Base-by-base conservation (phyloP, 2,329 filamentous ascomycete species). In the Sporothrix luriei region DNA sequence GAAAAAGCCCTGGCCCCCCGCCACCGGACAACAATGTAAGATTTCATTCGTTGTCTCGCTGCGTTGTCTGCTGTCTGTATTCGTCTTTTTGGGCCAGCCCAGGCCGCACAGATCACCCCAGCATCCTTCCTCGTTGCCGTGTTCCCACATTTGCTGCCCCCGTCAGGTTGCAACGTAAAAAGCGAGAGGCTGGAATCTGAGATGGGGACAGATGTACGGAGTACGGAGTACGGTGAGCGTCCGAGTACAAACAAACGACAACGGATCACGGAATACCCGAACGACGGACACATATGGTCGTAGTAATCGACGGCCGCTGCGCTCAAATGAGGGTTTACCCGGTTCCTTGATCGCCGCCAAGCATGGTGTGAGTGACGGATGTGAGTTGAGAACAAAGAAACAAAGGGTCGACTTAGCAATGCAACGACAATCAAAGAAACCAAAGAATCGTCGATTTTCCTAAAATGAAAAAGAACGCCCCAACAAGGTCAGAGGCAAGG, bases 361-460 rank as follows among this genome's bases (percentile, higher is more conserved):
- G 57, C 21, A 5, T 19, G 38, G 57, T 46, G 55, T 62, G 57
- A 19, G 55, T 61, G 55, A 61, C 24, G 51, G 43, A 26, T 9
- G 26, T 2, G 19, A 19, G 29, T 46, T 62, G 38, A 29, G 55
- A 52, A 66, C 46, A 66, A 66, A 66, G 62, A 66, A 66, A 66
- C 40, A 1, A 46, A 43, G 57, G 38, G 38, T 43, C 33, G 38
- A 13, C 57, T 26, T 43, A 43, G 33, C 10, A 54, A 26, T n/a
- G 46, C 16, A 48, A 19, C 46, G 40, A 46, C 40, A 16, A 3
- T 46, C 40, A 46, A 46, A 46, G 33, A 33, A 33, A 33, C 7
- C 33, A 33, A 33, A 5, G 6, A 29, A 33, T 7, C 33, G 33
- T 33, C 33, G 33, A 33, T 7, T 33, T 33, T 33, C 33, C 33